phyloP scores from a whole-genome alignment of 805 yeast genomes.

The Kluyveromyces lactis region DNA sequence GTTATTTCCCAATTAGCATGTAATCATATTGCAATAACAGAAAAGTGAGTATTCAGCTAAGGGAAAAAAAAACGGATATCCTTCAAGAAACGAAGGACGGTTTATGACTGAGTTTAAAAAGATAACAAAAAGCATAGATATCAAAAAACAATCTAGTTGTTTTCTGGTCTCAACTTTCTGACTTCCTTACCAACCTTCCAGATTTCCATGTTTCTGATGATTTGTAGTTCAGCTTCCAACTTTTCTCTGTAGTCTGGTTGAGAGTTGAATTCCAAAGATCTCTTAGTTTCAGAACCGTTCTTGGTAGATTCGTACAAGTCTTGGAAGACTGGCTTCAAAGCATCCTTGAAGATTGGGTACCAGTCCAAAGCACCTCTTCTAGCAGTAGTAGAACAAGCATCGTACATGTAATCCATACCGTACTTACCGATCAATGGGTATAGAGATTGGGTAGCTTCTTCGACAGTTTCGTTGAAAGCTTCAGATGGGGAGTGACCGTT shows the following conservation, averaged over 20 bases:
- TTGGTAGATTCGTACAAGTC: slow-evolving; percentile 91
- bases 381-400: slow-evolving; percentile 99
- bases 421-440: slow-evolving; percentile 98
- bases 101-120: too few species aligned
- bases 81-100: too few species aligned
- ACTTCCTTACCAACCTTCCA: slow-evolving; percentile 99
- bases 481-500: slow-evolving; percentile 99
- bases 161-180: slow-evolving; percentile 99
- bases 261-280: slow-evolving; percentile 98
- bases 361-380: slow-evolving; percentile 99
- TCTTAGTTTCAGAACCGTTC: slow-evolving; percentile 95
- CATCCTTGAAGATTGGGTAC: slow-evolving; percentile 98
- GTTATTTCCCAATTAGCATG: not conserved
- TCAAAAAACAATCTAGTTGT: too few species aligned
- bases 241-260: slow-evolving; percentile 96
- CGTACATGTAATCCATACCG: slow-evolving; percentile 99
- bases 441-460: slow-evolving; percentile 98
- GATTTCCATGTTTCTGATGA: slow-evolving; percentile 96
- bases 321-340: slow-evolving; percentile 96
- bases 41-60: too few species aligned
- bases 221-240: slow-evolving; percentile 86
- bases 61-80: too few species aligned
- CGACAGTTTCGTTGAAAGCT: slow-evolving; percentile 99
- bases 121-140: too few species aligned
- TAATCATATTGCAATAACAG: not conserved